Base-by-base conservation (phyloP, 164 flowering plant species). In the Cinnamomum micranthum region DNA sequence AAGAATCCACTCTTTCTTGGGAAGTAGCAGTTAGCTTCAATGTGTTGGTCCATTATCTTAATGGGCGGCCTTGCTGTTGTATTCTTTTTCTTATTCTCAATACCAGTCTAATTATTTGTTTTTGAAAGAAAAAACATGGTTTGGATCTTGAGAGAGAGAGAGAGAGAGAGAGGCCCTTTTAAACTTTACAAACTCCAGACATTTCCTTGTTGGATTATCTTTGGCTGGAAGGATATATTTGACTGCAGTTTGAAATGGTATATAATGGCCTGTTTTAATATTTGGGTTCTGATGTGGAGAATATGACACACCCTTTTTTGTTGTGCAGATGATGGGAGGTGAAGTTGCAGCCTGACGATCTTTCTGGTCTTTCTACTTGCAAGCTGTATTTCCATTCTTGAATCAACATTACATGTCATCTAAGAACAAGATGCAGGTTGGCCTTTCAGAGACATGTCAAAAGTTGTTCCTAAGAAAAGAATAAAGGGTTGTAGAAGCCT, bases 321-420 rank as follows among this genome's bases (percentile, higher is more conserved):
- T 67, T 12, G 33, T 31, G 69, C 69, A 67, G 69, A 67, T 67
- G 67, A 22, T 64, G 50, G 50, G 69, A 67, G 69, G 69, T 17
- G 47, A 67, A 67, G 23, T 27, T 15, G 33, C 20, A 5, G 69
- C 67, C 28, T 19, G 69, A 31, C 15, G 24, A 67, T 13, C 25
- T 15, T 19, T 19, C 47, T 5, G 15, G 2, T 55, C 69, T 33
- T 67, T 19, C 3, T 28, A 67, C 69, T 17, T 6, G 41, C 47
- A 17, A 67, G 69, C 69, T 27, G 33, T 20, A 20, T 9, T 65
- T 23, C 19, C 68, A 25, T 28, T 67, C 47, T 67, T 28, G 47
- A 13, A 31, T 15, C n/a, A 9, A 17, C 69, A 28, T 67, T 67
- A 25, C 9, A 31, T 67, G 28, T 67, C n/a, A 5, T 10, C 69